phyloP scores from a whole-genome alignment of 2,329 filamentous ascomycete species.

The Mycosphaerella arachidis region DNA sequence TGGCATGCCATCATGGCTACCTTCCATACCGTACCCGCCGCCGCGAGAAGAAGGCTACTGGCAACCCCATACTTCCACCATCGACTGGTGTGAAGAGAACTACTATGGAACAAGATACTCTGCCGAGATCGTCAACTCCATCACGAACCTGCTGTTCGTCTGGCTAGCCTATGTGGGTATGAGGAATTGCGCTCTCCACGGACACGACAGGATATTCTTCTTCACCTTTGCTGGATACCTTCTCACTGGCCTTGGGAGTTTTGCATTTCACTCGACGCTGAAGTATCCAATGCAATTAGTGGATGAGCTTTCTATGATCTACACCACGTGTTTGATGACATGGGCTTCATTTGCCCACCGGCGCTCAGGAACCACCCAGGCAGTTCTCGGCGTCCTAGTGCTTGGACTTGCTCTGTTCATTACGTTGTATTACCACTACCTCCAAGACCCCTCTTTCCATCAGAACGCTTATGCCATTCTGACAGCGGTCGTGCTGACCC shows the following conservation, averaged over 20 bases:
- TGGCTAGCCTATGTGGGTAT: conserved; percentile 73
- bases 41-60: conserved; percentile 43
- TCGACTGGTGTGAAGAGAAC: conserved; percentile 65
- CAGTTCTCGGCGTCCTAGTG: conserved; percentile 55
- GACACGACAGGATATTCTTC: conserved; percentile 71
- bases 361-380: conserved; percentile 48
- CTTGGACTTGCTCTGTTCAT: conserved; percentile 57
- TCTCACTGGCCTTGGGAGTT: conserved; percentile 57
- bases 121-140: conserved; percentile 72
- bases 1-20: conserved; percentile 19
- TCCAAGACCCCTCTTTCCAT: conserved; percentile 78
- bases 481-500: conserved; percentile 64
- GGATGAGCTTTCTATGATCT: conserved; percentile 68
- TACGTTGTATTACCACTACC: conserved; percentile 74
- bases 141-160: conserved; percentile 80
- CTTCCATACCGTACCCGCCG: conserved; percentile 31
- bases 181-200: conserved; percentile 62
- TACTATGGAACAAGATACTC: conserved; percentile 71
- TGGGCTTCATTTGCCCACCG: conserved; percentile 73
- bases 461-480: conserved; percentile 72
- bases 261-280: conserved; percentile 60
- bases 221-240: conserved; percentile 61
- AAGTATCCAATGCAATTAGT: conserved; percentile 69
- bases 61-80: conserved; percentile 65
- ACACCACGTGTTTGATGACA: conserved; percentile 65